Evolutionary conservation across 208 protist genomes (phyloP), one percentile per base, ranked within the genome.

Genomic region (Acanthamoeba triangularis): DNA sequence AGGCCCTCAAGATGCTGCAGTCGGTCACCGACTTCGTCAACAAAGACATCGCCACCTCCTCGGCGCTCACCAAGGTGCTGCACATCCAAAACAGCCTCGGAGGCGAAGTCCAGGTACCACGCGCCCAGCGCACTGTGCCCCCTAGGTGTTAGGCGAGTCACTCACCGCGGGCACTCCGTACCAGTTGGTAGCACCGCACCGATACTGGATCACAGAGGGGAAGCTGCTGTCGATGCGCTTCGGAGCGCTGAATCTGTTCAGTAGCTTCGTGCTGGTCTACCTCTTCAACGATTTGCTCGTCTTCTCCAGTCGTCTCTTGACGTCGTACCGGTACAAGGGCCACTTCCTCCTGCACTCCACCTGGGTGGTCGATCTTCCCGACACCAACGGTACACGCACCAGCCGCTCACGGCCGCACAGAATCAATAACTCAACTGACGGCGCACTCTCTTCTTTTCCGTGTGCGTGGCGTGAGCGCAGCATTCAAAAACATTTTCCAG

Each of bases 41-140:
- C 87, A 93, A 93, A 35, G 87, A 93, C 87, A 93, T 93, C 56
- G 87, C 56, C 63, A 93, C 87, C 25, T 93, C 87, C 10, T 93
- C 87, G 18, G 87, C 87, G 14, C 30, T 93, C 65, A 69, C 30
- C 41, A 93, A 93, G 30, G 87, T 93, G 28, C 63, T 93, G 28
- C 87, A 78, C 33, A 76, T 93, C 65, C 87, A 93, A 25, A 93
- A 93, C 47, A 93, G 87, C 87, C 87, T 93, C 44, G 87, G 87
- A 72, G 87, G 87, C 16, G 87, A 93, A 76, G 33, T 76, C 6
- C 87, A 92, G 85, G 85, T 92, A 37, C 6, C 47, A 10, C 80
- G 3, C 33, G 28, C 11, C 28, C 23, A 67, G 10, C 18, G 59
- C 10, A 30, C 59, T 20, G 59, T 67, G 18, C 18, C 59, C 4